phyloP scores from a whole-genome alignment of 169 alveolate genomes.

The Hammondia hammondi region DNA sequence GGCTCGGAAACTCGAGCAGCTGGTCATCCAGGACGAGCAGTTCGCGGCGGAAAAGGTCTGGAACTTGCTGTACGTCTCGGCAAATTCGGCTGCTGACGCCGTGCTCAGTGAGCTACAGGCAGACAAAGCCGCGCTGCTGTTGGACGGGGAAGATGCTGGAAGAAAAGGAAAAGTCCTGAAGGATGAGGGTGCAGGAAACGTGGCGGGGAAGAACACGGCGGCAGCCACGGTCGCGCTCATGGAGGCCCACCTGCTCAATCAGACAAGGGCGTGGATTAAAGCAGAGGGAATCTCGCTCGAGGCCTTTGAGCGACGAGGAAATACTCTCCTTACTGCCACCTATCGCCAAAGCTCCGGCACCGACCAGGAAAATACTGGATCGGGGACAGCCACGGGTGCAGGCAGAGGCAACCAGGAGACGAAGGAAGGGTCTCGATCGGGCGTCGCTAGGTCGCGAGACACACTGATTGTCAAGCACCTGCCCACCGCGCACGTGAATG shows the following conservation, averaged over 20 bases:
- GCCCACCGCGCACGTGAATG: conserved; percentile 69
- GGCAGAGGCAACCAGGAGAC: neutral
- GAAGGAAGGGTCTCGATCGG: neutral
- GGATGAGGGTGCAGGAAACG: neutral
- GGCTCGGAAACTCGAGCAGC: conserved; percentile 81
- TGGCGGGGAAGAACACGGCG: neutral
- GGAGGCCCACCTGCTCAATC: conserved; percentile 92
- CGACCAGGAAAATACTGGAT: neutral
- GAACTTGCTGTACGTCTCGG: conserved; percentile 95
- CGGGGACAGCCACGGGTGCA: neutral
- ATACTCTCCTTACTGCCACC: conserved; percentile 53
- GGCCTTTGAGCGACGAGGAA: conserved; percentile 82
- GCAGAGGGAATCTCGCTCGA: conserved; percentile 91
- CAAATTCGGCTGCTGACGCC: conserved; percentile 91
- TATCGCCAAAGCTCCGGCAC: neutral
- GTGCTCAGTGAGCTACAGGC: conserved; percentile 86
- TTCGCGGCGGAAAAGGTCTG: conserved; percentile 90
- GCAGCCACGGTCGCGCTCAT: conserved; percentile 77
- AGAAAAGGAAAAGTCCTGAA: conserved; percentile 30
- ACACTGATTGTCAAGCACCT: conserved; percentile 77
- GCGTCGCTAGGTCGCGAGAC: conserved; percentile 62
- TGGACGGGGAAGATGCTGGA: conserved; percentile 75
- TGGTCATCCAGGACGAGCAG: conserved; percentile 82
- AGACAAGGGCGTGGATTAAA: conserved; percentile 94
- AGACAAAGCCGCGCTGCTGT: conserved; percentile 86